Percentiles rank a stretch among this genome's conserved stretches.
Evolutionary conservation across 257 asterid species (phyloP).

Genomic region (Jacaranda mimosifolia): DNA sequence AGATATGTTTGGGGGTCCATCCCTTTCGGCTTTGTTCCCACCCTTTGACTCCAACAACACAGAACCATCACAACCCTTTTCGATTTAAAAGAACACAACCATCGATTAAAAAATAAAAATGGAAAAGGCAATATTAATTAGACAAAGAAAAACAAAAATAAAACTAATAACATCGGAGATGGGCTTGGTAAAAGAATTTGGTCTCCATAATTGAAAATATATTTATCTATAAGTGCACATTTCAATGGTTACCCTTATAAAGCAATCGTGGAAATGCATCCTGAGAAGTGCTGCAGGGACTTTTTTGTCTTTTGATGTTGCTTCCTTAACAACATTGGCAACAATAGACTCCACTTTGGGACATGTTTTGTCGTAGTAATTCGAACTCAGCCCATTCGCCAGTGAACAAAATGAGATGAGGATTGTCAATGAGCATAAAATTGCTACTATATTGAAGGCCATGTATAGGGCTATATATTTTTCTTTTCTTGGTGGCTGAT

Average conservation of each 20-base stretch:
- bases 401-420: conserved; percentile 18
- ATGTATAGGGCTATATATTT: not conserved
- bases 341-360: conserved; percentile 58
- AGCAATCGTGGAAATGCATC: conserved; percentile 92
- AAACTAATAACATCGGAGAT: not conserved
- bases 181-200: too few relatives aligned
- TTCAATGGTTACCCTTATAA: conserved; percentile 59
- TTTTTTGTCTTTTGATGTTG: conserved; percentile 55
- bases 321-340: conserved; percentile 54
- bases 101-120: not conserved
- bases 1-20: conserved; percentile 67
- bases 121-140: too few relatives aligned
- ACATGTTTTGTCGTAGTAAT: conserved; percentile 58
- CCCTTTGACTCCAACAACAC: conserved; percentile 65
- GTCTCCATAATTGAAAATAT: too few relatives aligned
- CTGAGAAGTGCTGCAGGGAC: conserved; percentile 78
- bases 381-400: conserved; percentile 46
- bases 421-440: conserved; percentile 17
- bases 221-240: too few relatives aligned
- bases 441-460: conserved; percentile 18
- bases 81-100: too few relatives aligned
- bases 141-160: too few relatives aligned
- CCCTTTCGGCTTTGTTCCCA: conserved; percentile 72
- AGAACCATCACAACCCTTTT: conserved; percentile 84
- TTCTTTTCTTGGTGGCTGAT: not conserved